A percentile compares a stretch with the other conserved stretches of the same genome.
Conservation (phyloP, 1,139 yeast genomes). For the Kurtzmaniella natalensis region DNA sequence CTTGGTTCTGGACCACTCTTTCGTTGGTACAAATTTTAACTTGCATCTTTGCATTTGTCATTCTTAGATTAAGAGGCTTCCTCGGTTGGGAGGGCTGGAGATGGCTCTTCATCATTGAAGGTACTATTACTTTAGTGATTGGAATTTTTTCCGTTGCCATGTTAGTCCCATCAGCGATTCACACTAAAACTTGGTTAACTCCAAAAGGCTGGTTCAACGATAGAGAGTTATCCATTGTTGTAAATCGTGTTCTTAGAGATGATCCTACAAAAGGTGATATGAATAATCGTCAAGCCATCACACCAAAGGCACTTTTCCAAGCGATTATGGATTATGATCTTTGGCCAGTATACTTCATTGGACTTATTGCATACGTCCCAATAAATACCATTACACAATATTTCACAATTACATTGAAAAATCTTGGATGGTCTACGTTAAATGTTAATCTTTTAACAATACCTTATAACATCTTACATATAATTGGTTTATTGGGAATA, state of each 20-base stretch:
- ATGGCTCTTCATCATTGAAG: slow-evolving; percentile 65
- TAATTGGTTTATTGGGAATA: slow-evolving; percentile 31
- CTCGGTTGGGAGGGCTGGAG: slow-evolving; percentile 51
- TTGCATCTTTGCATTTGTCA: slow-evolving; percentile 42
- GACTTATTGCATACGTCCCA: slow-evolving; percentile 44
- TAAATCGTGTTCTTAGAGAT: slow-evolving; percentile 58
- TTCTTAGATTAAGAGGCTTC: slow-evolving; percentile 38
- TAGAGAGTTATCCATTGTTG: slow-evolving; percentile 57
- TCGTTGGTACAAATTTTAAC: slow-evolving; percentile 37
- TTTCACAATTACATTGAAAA: slow-evolving; percentile 46
- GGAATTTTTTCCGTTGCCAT: slow-evolving; percentile 50
- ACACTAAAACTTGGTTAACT: slow-evolving; percentile 49
- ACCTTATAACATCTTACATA: slow-evolving; percentile 40
- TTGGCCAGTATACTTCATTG: slow-evolving; percentile 55
- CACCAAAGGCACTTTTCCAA: slow-evolving; percentile 31
- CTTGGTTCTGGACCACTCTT: slow-evolving; percentile 47
- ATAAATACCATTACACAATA: slow-evolving; percentile 41
- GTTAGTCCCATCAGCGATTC: slow-evolving; percentile 59
- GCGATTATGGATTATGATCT: slow-evolving; percentile 51
- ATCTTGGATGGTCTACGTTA: slow-evolving; percentile 54
- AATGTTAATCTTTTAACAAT: slow-evolving; percentile 52
- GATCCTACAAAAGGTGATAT: slow-evolving; percentile 69
- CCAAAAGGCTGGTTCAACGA: slow-evolving; percentile 59
- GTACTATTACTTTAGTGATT: slow-evolving; percentile 49
- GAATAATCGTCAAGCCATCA: slow-evolving; percentile 58